Base-by-base conservation (phyloP, 192 early-diverging fungal species). In the Coemansia sp. region DNA sequence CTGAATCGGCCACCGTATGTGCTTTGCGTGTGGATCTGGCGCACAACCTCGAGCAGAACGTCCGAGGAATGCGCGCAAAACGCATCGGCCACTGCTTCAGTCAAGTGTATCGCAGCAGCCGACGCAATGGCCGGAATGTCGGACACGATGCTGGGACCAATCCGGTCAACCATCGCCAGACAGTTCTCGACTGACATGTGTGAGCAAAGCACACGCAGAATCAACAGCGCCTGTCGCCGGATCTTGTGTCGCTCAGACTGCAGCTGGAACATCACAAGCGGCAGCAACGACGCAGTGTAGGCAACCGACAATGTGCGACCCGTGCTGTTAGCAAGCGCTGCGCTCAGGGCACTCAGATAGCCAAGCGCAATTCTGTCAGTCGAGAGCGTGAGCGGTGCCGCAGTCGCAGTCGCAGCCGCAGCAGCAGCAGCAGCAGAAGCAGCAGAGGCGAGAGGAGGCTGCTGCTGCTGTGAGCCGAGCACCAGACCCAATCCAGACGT, bases 61-160 rank as follows among this genome's bases (percentile, higher is more conserved):
- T 19, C 11, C 1, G 48, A 50, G 37, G 79, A 76, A 22, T 82
- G 69, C 7, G 51, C 48, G 1, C 56, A 63, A 67, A 82, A 72
- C 25, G 79, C 64, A 22, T 51, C 39, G 11, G 79, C 79, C 17
- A 75, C 75, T 0, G 69, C 67, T 0, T 39, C 65, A 0, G 60
- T 53, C 53, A 83, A 63, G 42, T 63, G 17, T 20, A 9, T 40
- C 0, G 71, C 80, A 0, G 80, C 80, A 1, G 38, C 46, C 7
- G 65, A 48, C 4, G 80, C 80, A 41, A 77, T 69, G 9, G 75
- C 71, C 14, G 75, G 75, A 25, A 83, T 74, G 55, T 77, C 75
- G 0, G 71, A 71, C 4, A 77, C 72, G 14, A 83, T 83, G 59
- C 75, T 72, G 22, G 80, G 75, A 22, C 72, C 80, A 19, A 83